Base-by-base conservation (phyloP, 352 stramenopile species). In the Phytophthora citricola region DNA sequence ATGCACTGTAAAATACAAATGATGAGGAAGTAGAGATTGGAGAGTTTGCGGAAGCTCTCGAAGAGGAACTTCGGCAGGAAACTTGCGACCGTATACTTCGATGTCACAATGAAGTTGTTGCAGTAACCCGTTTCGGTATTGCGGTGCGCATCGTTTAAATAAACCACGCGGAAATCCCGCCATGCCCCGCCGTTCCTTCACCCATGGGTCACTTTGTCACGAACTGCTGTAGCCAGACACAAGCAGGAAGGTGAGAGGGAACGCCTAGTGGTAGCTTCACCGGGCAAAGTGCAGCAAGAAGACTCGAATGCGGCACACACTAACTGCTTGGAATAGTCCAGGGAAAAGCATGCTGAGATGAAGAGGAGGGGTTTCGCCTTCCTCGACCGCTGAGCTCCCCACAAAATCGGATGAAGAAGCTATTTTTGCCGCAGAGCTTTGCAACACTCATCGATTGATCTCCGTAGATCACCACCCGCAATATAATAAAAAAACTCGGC, bases 21-120 rank as follows among this genome's bases (percentile, higher is more conserved):
- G 50, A 95, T 40, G 17, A 98, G 77, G 66, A 98, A 98, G 76
- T 98, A 98, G 43, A 97, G 68, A 39, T 98, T 98, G 29, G 93
- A 93, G 38, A 97, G 79, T 68, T 97, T 97, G 24, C 85, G 85
- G 63, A 95, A 95, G 32, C 80, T 91, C 71, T 98, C 92, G 45
- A 95, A 94, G 32, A 98, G 79, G 40, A 98, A 98, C 58, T 93
- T 95, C 38, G 91, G 91, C 48, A 98, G 32, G 63, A 98, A 98
- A 58, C 77, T 94, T 11, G 90, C 64, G 14, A 81, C 47, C 29
- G 90, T 95, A 80, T 98, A 98, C 78, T 98, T 98, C 67, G 79
- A 95, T 41, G 93, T 98, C 22, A 93, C 71, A 55, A 98, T 91
- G 57, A 94, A 87, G 72, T 98, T 98, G 79, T 83, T 77, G 69